A percentile compares a stretch with the other conserved stretches of the same genome.
Evolutionary conservation across 1,284 basidiomycete species (phyloP).

Genomic region (Omphalotus olearius): DNA sequence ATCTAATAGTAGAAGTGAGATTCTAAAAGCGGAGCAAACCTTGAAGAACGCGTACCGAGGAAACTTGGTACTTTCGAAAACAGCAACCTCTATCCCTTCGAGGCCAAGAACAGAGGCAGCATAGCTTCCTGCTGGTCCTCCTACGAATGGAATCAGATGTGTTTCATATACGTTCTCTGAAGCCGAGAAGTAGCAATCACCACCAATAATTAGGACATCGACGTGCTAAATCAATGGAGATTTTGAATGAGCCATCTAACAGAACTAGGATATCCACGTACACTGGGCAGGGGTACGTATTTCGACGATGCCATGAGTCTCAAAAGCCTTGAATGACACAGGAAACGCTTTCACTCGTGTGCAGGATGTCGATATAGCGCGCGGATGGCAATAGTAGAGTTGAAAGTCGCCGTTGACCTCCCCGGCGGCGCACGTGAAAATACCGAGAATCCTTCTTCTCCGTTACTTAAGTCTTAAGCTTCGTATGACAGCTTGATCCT

Average conservation of each 20-base stretch:
- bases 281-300: neutral
- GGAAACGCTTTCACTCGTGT: too few relatives aligned
- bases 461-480: too few relatives aligned
- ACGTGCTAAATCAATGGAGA: slow-evolving; percentile 2
- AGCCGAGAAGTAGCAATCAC: slow-evolving; percentile 16
- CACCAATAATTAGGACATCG: slow-evolving; percentile 48
- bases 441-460: too few relatives aligned
- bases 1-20: slow-evolving; percentile 31
- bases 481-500: too few relatives aligned
- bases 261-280: neutral
- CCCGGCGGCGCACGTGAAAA: too few relatives aligned
- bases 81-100: slow-evolving; percentile 64
- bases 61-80: slow-evolving; percentile 66
- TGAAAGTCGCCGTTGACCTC: too few relatives aligned
- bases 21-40: neutral
- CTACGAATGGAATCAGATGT: slow-evolving; percentile 13
- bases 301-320: too few relatives aligned
- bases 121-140: slow-evolving; percentile 70
- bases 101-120: slow-evolving; percentile 62
- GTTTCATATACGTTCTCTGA: neutral
- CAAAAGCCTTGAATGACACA: too few relatives aligned
- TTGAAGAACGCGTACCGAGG: slow-evolving; percentile 41
- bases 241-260: neutral
- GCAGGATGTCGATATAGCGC: too few relatives aligned
- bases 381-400: too few relatives aligned